A percentile compares a stretch with the other conserved stretches of the same genome.
phyloP scores from a whole-genome alignment of 306 rosid genomes.

The Quercus bicolor region DNA sequence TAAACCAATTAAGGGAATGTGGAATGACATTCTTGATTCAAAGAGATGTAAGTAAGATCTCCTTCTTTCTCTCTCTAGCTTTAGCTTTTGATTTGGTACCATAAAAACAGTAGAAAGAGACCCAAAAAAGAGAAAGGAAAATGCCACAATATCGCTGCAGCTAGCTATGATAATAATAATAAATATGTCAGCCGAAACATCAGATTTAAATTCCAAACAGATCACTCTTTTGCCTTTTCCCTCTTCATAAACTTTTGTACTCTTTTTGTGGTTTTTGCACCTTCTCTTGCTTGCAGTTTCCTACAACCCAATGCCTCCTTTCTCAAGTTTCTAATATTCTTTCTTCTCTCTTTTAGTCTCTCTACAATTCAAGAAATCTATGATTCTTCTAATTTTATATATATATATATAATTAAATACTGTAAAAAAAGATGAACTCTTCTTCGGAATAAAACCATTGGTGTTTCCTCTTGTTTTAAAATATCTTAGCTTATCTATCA shows the following conservation, averaged over 20 bases:
- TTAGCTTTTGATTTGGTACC: slow-evolving; percentile 64
- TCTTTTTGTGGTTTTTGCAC: slow-evolving; percentile 29
- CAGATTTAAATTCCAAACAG: slow-evolving; percentile 6
- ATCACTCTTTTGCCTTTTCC: slow-evolving; percentile 53
- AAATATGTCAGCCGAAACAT: slow-evolving; percentile 8
- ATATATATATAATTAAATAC: slow-evolving; percentile 25
- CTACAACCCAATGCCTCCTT: slow-evolving; percentile 75
- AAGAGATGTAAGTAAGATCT: slow-evolving; percentile 31
- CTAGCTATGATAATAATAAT: background rate
- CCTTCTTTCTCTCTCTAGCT: slow-evolving; percentile 14
- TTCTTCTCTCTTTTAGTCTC: slow-evolving; percentile 49
- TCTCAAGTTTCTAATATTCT: slow-evolving; percentile 97
- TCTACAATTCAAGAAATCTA: slow-evolving; percentile 75
- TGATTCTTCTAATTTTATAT: slow-evolving; percentile 61
- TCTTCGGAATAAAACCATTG: slow-evolving; percentile 39
- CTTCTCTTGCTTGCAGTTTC: slow-evolving; percentile 80
- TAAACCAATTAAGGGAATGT: slow-evolving; percentile 6
- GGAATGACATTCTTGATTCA: slow-evolving; percentile 62
- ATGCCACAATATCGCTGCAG: slow-evolving; percentile 23
- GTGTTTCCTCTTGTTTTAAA: slow-evolving; percentile 33
- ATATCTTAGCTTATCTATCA: slow-evolving; percentile 51
- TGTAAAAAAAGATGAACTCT: slow-evolving; percentile 34
- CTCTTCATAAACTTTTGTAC: slow-evolving; percentile 27
- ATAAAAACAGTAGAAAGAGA: slow-evolving; percentile 60
- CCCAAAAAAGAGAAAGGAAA: slow-evolving; percentile 28